Conservation (phyloP, 2,329 filamentous ascomycete species). For the Neophaeococcomyces mojaviensis region DNA sequence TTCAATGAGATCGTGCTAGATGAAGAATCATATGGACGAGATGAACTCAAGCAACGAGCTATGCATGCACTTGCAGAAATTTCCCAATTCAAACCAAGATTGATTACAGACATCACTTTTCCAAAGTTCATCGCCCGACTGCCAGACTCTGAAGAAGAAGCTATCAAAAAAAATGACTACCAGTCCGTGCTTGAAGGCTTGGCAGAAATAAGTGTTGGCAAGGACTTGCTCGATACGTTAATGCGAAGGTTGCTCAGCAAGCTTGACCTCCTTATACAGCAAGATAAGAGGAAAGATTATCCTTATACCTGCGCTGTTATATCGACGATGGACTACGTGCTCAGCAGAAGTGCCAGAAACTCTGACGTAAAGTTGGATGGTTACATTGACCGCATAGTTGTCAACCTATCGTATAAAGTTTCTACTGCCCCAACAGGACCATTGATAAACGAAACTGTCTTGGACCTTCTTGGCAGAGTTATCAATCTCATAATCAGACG, state of each 20-base stretch:
- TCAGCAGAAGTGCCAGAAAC: conserved; percentile 30
- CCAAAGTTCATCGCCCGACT: conserved; percentile 59
- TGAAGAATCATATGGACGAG: conserved; percentile 49
- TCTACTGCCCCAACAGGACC: conserved; percentile 29
- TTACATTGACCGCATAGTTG: conserved; percentile 47
- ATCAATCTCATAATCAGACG: conserved; percentile 52
- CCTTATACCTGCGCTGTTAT: conserved; percentile 54
- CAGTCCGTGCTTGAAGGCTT: conserved; percentile 55
- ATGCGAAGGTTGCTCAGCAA: conserved; percentile 58
- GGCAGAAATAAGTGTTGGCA: conserved; percentile 56
- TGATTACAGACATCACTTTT: conserved; percentile 58
- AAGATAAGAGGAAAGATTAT: conserved; percentile 38
- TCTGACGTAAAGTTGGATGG: conserved; percentile 26
- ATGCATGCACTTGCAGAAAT: conserved; percentile 53
- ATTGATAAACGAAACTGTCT: conserved; percentile 44
- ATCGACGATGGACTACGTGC: conserved; percentile 54
- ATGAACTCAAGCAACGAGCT: conserved; percentile 52
- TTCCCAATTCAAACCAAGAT: conserved; percentile 53
- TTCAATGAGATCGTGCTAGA: conserved; percentile 55
- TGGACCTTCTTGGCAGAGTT: conserved; percentile 55
- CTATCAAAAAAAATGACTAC: conserved; percentile 35
- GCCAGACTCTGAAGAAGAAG: conserved; percentile 49
- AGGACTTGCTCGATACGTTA: conserved; percentile 56
- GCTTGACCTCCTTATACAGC: conserved; percentile 48
- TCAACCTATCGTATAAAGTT: conserved; percentile 35